Conservation (phyloP, 345 rosid genomes). For the Tarenaya hassleriana region DNA sequence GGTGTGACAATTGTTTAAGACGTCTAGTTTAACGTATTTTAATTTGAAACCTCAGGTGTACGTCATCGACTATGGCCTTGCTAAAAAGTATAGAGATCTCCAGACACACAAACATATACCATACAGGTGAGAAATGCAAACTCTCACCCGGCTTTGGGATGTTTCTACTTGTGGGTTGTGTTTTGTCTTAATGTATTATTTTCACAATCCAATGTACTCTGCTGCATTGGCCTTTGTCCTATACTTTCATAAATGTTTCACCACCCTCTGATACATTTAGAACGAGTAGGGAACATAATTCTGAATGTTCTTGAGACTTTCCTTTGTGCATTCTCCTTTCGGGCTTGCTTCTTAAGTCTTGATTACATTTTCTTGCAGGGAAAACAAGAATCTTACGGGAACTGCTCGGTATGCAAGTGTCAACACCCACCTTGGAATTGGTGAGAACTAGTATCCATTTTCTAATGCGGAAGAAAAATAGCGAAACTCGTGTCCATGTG, state of each 20-base stretch:
- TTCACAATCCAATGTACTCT: too few relatives aligned
- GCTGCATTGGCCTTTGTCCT: too few relatives aligned
- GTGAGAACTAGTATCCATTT: conserved; percentile 31
- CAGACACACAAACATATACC: conserved; percentile 35
- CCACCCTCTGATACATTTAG: too few relatives aligned
- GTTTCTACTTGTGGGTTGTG: background rate
- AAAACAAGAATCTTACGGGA: conserved; percentile 96
- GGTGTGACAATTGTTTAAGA: conserved; percentile 8
- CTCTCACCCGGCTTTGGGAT: background rate
- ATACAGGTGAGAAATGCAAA: conserved; percentile 23
- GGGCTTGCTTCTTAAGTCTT: conserved; percentile 3
- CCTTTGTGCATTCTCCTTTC: conserved; percentile 3
- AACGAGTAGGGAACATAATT: too few relatives aligned
- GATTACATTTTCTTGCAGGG: conserved; percentile 44
- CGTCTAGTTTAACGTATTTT: background rate
- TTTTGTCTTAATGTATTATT: too few relatives aligned
- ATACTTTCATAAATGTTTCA: too few relatives aligned
- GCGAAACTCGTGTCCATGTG: conserved; percentile 5
- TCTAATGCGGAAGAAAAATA: too few relatives aligned
- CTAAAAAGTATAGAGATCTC: conserved; percentile 34
- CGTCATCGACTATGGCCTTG: conserved; percentile 38
- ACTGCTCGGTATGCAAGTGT: conserved; percentile 98
- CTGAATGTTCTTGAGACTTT: too few relatives aligned
- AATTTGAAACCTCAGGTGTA: conserved; percentile 23
- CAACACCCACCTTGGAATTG: conserved; percentile 95